These are phyloP conservation scores for Corchorus capsularis DNA, from an alignment of 345 rosid genomes.

Conservation along the genomic window DNA sequence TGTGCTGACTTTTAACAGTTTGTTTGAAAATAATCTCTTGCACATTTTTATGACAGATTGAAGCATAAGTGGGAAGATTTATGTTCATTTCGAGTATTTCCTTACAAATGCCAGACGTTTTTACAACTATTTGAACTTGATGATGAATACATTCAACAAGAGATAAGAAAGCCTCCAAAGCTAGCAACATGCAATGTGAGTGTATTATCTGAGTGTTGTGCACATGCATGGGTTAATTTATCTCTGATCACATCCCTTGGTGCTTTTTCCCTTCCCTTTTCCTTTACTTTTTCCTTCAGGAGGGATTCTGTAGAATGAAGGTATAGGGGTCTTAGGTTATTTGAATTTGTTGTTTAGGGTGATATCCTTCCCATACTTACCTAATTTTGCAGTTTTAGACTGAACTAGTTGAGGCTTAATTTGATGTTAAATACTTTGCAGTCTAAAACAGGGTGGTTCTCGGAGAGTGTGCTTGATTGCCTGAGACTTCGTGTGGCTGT, in stretches of 20 bases:
- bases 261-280: neutral
- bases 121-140: conserved; percentile 83
- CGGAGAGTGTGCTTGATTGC: conserved; percentile 62
- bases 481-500: conserved; percentile 74
- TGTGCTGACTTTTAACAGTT: conserved; percentile 8
- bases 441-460: conserved; percentile 94
- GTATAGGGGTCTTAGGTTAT: conserved; percentile 4
- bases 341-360: neutral
- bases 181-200: conserved; percentile 72
- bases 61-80: conserved; percentile 76
- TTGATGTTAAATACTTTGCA: conserved; percentile 36
- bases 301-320: neutral
- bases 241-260: conserved; percentile 1
- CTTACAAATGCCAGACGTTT: conserved; percentile 70
- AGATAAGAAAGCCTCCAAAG: conserved; percentile 81
- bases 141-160: conserved; percentile 86
- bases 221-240: neutral
- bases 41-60: conserved; percentile 42
- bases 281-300: neutral
- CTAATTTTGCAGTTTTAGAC: conserved; percentile 12
- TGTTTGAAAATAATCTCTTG: neutral
- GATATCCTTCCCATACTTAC: neutral
- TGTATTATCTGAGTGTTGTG: conserved; percentile 17
- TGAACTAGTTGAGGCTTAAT: neutral
- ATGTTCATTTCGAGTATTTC: conserved; percentile 78